Base-by-base conservation (phyloP, 495 filamentous ascomycete species). In the Talaromyces adpressus region DNA sequence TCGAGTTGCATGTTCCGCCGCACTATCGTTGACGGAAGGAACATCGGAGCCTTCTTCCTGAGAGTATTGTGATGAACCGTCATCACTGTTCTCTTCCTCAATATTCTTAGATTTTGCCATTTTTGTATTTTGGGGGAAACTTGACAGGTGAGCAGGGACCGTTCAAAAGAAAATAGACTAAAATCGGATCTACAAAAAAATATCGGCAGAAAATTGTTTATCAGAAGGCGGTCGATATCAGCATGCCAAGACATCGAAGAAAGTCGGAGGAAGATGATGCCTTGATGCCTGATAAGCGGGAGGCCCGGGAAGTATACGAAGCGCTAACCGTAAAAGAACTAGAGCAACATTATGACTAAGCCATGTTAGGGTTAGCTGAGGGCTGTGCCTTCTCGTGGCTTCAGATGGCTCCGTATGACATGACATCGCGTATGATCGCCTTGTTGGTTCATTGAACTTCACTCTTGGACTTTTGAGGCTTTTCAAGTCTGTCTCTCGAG, bases 121-220 rank as follows among this genome's bases (percentile, higher is more conserved):
- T 4, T 58, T 18, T 54, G 12, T 54, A 20, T 20, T 20, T 9
- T 49, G 18, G 7, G n/a, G n/a, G n/a, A 9, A 22, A 49, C n/a
- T 49, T 20, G 41, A 54, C 11, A 56, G 7, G 23, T n/a, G 23
- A 23, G 27, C 52, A n/a, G 14, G n/a, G 36, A 41, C 36, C 36
- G 1, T 41, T 52, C 6, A 11, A 52, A 52, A 36, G 56, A 58
- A 16, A 22, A 22, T 34, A n/a, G 4, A 32, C 29, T 6, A n/a
- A 30, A 32, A 23, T 29, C 29, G 25, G 4, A 32, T 16, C 23
- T 34, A 20, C 5, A 58, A 36, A 58, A 57, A 58, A 58, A 18
- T 57, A 34, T 22, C 30, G 56, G 56, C 56, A 58, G 56, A 58
- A 58, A 58, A 58, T 58, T 58, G 56, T 58, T 58, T 22, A 58